Evolutionary conservation across 2,329 filamentous ascomycete species (phyloP), one percentile per base, ranked within the genome.

Genomic region (Ceratocystis huliohia): DNA sequence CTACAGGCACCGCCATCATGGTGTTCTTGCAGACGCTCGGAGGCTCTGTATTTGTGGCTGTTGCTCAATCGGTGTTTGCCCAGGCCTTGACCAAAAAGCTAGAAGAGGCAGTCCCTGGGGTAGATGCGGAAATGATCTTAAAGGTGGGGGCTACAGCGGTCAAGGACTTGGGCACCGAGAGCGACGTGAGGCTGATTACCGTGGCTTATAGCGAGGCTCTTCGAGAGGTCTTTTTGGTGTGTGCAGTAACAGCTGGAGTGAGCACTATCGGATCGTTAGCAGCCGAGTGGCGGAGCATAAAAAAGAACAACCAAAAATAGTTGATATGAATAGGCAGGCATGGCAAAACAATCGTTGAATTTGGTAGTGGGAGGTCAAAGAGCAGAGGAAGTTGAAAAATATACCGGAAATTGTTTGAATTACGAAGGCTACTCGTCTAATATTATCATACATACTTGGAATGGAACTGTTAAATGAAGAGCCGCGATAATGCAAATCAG

Each of bases 61-160:
- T 82, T 28, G 81, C 74, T 0, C 77, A 84, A 69, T 78, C 77
- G 65, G 76, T 84, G 17, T 81, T 84, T 62, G 41, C 37, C 2
- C 61, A 66, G 45, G 45, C 59, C 1, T 44, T 68, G 13, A 53
- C 44, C 2, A 44, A 15, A 6, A 50, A 28, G 41, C 28, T 68
- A 22, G 15, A 61, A 17, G 20, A 45, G n/a, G 45, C 20, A 15
- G 61, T 50, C 28, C 61, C 46, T 20, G 53, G 44, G 13, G 61
- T 62, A 1, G 64, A 64, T 28, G 53, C 56, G 7, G 20, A 64
- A 22, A 56, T 33, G 53, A 61, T 68, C 13, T 5, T 68, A 6
- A 45, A 25, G 2, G 64, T 62, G 13, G 67, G 64, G 2, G 61
- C 65, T 1, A 66, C 61, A 7, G 53, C 56, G 30, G 46, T 68